phyloP scores from a whole-genome alignment of 192 early-diverging fungal genomes.

The Entrophospora sp. region DNA sequence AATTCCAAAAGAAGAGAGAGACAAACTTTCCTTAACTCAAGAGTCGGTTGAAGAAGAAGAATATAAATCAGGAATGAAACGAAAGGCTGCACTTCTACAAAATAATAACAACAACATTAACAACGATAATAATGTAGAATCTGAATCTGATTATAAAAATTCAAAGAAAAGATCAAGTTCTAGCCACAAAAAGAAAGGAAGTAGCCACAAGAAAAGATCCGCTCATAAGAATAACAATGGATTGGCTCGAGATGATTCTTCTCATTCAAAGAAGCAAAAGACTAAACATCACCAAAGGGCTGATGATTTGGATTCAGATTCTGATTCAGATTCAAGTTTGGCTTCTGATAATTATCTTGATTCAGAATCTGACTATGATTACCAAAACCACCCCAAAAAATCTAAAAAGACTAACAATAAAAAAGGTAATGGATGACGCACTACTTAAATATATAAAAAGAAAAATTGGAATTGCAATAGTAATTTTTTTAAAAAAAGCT shows the following conservation, averaged over 20 bases:
- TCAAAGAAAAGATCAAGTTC: not conserved
- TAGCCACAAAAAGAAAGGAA: not conserved
- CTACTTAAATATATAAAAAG: no score
- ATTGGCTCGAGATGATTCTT: not conserved
- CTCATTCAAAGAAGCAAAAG: not conserved
- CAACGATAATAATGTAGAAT: no score
- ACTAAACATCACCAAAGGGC: not conserved
- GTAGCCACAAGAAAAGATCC: no score
- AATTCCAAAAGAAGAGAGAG: conserved; percentile 80
- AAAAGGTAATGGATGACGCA: not conserved
- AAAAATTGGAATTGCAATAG: no score
- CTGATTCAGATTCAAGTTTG: not conserved
- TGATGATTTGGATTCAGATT: not conserved
- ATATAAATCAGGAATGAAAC: no score
- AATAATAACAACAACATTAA: no score
- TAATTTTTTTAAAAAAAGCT: no score
- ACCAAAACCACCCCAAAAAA: not conserved
- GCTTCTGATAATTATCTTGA: not conserved
- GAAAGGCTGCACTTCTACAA: no score
- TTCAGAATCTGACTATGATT: not conserved
- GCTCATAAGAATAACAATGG: not conserved
- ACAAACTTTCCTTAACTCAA: conserved; percentile 29
- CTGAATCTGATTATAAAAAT: conserved; percentile 5
- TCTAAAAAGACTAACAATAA: not conserved
- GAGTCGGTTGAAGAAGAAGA: conserved; percentile 18